Evolutionary conservation across 208 protist genomes (phyloP).

Genomic region (Crithidia bombi): DNA sequence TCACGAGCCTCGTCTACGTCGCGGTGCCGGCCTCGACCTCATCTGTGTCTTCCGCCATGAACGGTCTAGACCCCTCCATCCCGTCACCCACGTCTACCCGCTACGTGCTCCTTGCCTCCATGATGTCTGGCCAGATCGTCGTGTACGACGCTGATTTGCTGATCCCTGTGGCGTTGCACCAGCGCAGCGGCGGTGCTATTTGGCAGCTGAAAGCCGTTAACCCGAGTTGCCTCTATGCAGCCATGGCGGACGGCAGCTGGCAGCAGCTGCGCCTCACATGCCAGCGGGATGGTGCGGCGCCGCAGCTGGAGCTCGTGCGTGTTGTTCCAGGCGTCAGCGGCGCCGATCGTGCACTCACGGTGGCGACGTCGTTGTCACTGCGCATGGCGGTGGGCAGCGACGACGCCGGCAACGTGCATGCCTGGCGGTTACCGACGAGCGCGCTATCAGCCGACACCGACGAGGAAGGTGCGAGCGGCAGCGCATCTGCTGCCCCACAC

Average conservation of each 20-base stretch:
- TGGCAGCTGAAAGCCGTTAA: constrained; percentile 68
- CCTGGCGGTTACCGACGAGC: constrained; percentile 48
- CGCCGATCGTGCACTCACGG: constrained; percentile 82
- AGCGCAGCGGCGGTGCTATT: constrained; percentile 83
- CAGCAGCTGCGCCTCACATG: constrained; percentile 50
- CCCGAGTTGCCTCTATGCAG: constrained; percentile 42
- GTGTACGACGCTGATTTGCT: constrained; percentile 77
- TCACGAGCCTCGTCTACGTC: constrained; percentile 71
- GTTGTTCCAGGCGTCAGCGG: constrained; percentile 79
- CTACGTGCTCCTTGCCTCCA: constrained; percentile 61
- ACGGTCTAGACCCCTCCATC: neutral
- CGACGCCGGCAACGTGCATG: constrained; percentile 81
- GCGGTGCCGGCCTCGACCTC: constrained; percentile 7
- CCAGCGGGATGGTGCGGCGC: constrained; percentile 17
- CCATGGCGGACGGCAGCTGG: constrained; percentile 51
- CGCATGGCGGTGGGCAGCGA: constrained; percentile 72
- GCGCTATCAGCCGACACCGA: neutral
- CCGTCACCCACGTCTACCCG: neutral
- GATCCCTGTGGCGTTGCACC: constrained; percentile 69
- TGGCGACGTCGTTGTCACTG: constrained; percentile 35
- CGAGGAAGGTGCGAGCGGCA: neutral
- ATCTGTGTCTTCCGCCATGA: neutral
- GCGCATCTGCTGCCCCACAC: neutral
- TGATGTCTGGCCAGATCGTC: constrained; percentile 84
- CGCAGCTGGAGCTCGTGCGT: constrained; percentile 56